Percentiles rank a stretch among this genome's conserved stretches.
These are phyloP conservation scores for Colletotrichum ledebouriae DNA, from an alignment of 2,329 filamentous ascomycete species.

Conservation along the genomic window DNA sequence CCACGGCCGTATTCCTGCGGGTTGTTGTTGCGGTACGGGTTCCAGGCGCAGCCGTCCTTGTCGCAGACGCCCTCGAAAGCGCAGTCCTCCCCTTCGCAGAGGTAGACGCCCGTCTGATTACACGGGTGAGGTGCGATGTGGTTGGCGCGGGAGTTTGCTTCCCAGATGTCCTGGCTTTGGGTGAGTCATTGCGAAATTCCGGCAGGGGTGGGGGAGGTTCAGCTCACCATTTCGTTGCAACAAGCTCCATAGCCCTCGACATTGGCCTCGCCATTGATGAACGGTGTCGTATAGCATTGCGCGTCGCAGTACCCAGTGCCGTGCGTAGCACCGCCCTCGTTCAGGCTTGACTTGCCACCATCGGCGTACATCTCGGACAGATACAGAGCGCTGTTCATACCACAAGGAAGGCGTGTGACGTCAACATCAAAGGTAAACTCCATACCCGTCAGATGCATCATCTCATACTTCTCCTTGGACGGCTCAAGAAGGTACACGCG, in stretches of 20 bases:
- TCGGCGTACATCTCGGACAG: slow-evolving; percentile 68
- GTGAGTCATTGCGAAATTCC: not conserved
- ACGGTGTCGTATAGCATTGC: slow-evolving; percentile 65
- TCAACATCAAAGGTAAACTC: slow-evolving; percentile 78
- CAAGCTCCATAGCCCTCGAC: slow-evolving; percentile 60
- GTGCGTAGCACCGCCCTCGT: slow-evolving; percentile 70
- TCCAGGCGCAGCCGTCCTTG: slow-evolving; percentile 60
- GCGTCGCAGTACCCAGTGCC: slow-evolving; percentile 76
- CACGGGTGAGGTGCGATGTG: slow-evolving; percentile 65
- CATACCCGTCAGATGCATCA: slow-evolving; percentile 70
- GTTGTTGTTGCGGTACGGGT: slow-evolving; percentile 52
- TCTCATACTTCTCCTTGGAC: slow-evolving; percentile 69
- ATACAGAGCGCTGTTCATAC: slow-evolving; percentile 77
- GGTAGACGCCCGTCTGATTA: slow-evolving; percentile 57
- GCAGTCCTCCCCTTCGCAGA: slow-evolving; percentile 59
- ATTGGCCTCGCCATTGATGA: slow-evolving; percentile 63
- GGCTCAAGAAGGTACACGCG: slow-evolving; percentile 71
- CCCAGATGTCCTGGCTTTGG: slow-evolving; percentile 61
- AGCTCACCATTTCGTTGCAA: slow-evolving; percentile 63
- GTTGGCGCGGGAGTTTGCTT: slow-evolving; percentile 62
- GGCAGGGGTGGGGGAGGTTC: accelerated
- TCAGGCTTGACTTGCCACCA: slow-evolving; percentile 68
- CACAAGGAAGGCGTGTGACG: slow-evolving; percentile 73
- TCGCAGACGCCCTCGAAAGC: slow-evolving; percentile 57
- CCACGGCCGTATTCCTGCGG: slow-evolving; percentile 52